phyloP scores from a whole-genome alignment of 2,329 filamentous ascomycete genomes.

The Fusarium marasasianum region DNA sequence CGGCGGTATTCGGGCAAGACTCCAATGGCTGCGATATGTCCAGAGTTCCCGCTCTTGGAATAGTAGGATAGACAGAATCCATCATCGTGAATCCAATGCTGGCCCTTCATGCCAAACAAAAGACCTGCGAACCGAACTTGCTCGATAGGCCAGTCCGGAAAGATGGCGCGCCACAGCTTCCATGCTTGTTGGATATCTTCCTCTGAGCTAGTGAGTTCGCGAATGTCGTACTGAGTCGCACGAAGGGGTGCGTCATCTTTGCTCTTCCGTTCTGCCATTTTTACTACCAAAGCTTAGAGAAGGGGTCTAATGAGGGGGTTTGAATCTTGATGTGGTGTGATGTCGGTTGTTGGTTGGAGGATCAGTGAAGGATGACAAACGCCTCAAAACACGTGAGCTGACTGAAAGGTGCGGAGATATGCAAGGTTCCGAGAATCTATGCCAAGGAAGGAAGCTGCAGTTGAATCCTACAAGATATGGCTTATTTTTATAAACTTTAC shows the following conservation, averaged over 20 bases:
- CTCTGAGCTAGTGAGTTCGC: constrained; percentile 6
- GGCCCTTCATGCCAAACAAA: neutral
- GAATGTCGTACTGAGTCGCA: neutral
- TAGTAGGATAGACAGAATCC: constrained; percentile 34
- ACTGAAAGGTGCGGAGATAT: neutral
- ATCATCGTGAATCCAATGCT: constrained; percentile 28
- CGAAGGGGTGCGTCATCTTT: neutral
- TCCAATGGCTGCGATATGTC: constrained; percentile 30
- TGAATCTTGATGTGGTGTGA: fast-evolving
- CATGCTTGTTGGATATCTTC: constrained; percentile 31
- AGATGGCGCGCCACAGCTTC: constrained; percentile 35
- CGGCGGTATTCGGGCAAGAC: constrained; percentile 30
- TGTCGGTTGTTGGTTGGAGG: neutral
- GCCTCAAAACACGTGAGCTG: constrained; percentile 11
- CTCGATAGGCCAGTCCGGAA: constrained; percentile 33
- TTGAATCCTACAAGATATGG: neutral
- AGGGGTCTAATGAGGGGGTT: fast-evolving
- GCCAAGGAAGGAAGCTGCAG: neutral
- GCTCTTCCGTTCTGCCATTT: neutral
- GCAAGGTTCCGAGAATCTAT: neutral
- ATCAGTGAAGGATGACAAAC: neutral
- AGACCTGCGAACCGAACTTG: constrained; percentile 8
- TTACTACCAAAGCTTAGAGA: fast-evolving
- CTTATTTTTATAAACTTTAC: neutral
- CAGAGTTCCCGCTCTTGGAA: neutral